Evolutionary conservation across 208 protist species (phyloP).

Genomic region (Leishmania turanica): DNA sequence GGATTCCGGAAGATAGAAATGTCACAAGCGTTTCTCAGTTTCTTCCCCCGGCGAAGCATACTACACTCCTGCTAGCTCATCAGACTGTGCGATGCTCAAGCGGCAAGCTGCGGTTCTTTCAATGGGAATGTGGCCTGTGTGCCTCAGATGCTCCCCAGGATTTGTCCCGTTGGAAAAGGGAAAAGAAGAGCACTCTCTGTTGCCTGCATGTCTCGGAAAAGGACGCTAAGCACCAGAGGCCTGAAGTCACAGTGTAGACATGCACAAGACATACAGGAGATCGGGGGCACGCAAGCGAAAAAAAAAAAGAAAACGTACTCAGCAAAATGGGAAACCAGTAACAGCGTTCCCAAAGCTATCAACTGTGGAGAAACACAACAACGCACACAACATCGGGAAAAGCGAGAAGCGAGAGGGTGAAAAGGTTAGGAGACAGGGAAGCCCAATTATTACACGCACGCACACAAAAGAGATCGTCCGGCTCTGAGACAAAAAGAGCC

Average conservation of each 20-base stretch:
- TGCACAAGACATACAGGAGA: background rate
- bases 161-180: background rate
- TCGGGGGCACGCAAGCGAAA: background rate
- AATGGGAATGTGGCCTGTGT: background rate
- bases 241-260: background rate
- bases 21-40: background rate
- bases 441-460: background rate
- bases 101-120: background rate
- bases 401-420: background rate
- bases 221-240: background rate
- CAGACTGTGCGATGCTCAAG: background rate
- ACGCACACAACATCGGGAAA: background rate
- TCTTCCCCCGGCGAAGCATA: background rate
- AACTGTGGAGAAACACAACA: constrained; percentile 4
- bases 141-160: background rate
- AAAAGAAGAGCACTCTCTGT: background rate
- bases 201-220: constrained; percentile 1
- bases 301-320: constrained; percentile 11
- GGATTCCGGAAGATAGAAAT: background rate
- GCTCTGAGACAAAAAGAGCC: background rate
- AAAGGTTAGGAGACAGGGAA: constrained; percentile 1
- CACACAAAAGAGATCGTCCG: background rate
- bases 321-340: constrained; percentile 23
- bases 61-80: background rate
- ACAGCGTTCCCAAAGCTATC: background rate